Conservation (phyloP, 2,329 filamentous ascomycete genomes). For the Scolecobasidium constrictum region DNA sequence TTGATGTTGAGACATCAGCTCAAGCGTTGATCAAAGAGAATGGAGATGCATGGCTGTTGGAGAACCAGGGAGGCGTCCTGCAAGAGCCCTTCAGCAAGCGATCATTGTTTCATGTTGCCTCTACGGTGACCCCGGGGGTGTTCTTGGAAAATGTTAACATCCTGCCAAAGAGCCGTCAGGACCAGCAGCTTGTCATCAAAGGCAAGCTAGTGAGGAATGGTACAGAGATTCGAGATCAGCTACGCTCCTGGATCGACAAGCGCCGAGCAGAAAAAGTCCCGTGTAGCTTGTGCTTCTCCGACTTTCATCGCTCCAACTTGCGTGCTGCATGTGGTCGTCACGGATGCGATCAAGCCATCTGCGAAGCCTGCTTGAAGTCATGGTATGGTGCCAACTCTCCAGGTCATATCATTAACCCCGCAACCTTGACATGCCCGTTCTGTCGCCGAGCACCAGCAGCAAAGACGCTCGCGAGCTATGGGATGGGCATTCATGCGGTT, state of each 20-base stretch:
- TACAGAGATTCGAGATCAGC: constrained; percentile 21
- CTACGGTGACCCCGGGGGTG: background rate
- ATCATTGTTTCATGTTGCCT: background rate
- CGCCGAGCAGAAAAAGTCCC: constrained; percentile 27
- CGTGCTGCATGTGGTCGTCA: constrained; percentile 34
- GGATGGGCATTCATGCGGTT: constrained; percentile 27
- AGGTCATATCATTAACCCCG: constrained; percentile 35
- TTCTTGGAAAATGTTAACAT: background rate
- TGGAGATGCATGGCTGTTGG: constrained; percentile 32
- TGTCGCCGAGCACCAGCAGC: constrained; percentile 34
- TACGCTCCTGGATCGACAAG: constrained; percentile 27
- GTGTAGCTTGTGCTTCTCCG: constrained; percentile 38
- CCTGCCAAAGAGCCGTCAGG: background rate
- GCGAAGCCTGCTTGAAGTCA: constrained; percentile 25
- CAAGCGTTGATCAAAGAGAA: constrained; percentile 30
- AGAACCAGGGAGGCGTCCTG: constrained; percentile 29
- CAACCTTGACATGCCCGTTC: constrained; percentile 40
- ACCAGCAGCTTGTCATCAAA: constrained; percentile 28
- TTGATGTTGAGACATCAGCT: constrained; percentile 27
- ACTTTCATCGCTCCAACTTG: constrained; percentile 25
- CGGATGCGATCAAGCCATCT: constrained; percentile 35
- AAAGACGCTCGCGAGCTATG: constrained; percentile 23
- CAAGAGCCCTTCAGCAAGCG: constrained; percentile 14
- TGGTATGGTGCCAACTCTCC: constrained; percentile 39
- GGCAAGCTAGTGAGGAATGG: constrained; percentile 35